These are phyloP conservation scores for Tolypocladium guangdongense DNA, from an alignment of 2,329 filamentous ascomycete species.

Conservation along the genomic window DNA sequence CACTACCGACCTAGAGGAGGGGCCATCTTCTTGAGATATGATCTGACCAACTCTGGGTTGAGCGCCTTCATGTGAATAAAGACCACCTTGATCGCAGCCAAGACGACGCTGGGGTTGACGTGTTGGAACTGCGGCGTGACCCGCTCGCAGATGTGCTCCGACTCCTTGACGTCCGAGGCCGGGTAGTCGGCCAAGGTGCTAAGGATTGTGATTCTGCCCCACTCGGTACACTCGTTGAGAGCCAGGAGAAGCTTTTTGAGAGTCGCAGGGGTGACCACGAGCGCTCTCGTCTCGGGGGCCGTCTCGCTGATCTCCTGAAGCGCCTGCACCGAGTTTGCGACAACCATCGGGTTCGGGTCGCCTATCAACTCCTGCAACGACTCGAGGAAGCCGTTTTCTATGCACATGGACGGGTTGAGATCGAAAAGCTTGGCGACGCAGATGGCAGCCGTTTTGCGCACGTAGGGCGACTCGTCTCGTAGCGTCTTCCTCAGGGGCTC, in stretches of 20 bases:
- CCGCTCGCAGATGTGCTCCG: conserved; percentile 95
- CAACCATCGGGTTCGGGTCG: conserved; percentile 97
- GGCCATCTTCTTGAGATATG: conserved; percentile 97
- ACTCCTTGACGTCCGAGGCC: conserved; percentile 81
- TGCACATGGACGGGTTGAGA: conserved; percentile 79
- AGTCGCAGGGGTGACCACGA: conserved; percentile 70
- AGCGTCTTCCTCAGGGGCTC: conserved; percentile 92
- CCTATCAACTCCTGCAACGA: conserved; percentile 90
- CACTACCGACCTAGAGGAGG: conserved; percentile 65
- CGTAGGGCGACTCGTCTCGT: conserved; percentile 94
- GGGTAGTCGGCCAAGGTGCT: conserved; percentile 83
- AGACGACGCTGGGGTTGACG: conserved; percentile 90
- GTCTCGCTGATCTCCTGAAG: conserved; percentile 85
- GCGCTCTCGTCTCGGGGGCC: conserved; percentile 78
- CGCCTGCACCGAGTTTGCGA: conserved; percentile 92
- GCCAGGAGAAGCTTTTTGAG: conserved; percentile 96
- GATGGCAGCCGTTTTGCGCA: conserved; percentile 94
- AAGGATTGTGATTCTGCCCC: conserved; percentile 90
- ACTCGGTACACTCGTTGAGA: conserved; percentile 95
- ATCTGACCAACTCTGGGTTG: conserved; percentile 64
- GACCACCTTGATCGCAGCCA: conserved; percentile 95
- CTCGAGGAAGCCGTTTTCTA: conserved; percentile 95
- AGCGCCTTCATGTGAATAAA: conserved; percentile 91
- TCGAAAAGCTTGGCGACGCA: conserved; percentile 98
- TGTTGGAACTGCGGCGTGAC: conserved; percentile 97